Evolutionary conservation across 1,284 basidiomycete genomes (phyloP).

Genomic region (Puccinia polysora): DNA sequence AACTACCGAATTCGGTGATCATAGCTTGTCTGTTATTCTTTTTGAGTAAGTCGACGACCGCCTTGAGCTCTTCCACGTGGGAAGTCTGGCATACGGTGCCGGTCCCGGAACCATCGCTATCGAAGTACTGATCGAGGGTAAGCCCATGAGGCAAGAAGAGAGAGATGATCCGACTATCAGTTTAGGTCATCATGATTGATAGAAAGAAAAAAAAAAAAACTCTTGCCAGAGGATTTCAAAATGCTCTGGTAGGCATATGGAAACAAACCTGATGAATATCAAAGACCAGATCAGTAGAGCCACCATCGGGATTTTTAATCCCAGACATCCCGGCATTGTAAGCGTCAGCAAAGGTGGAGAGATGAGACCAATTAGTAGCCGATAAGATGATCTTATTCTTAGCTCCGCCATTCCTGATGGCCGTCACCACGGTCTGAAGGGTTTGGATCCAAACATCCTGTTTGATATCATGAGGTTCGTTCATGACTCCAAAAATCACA

Average conservation of each 20-base stretch:
- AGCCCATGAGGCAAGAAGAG: no score
- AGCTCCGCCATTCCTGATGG: constrained; percentile 14
- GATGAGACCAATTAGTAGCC: not conserved
- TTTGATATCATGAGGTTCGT: constrained; percentile 23
- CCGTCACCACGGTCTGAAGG: constrained; percentile 31
- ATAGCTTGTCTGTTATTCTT: constrained; percentile 12
- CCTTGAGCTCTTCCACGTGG: constrained; percentile 2
- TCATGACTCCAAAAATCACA: constrained; percentile 25
- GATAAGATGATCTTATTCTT: constrained; percentile 19
- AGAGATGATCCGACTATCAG: no score
- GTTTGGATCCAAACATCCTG: not conserved
- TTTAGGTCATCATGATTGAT: no score
- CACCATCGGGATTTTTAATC: constrained; percentile 26
- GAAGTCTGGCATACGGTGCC: not conserved
- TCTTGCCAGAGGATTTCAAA: not conserved
- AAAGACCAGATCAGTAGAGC: constrained; percentile 3
- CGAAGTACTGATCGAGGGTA: constrained; percentile 33
- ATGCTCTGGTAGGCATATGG: not conserved
- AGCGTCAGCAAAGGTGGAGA: constrained; percentile 10
- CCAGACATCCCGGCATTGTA: not conserved
- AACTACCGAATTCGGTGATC: constrained; percentile 24
- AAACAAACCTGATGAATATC: constrained; percentile 24
- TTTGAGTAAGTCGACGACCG: constrained; percentile 4
- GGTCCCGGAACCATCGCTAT: constrained; percentile 6
- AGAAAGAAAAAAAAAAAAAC: not conserved